A percentile compares a stretch with the other conserved stretches of the same genome.
Evolutionary conservation across 164 flowering plant genomes (phyloP).

Genomic region (Vitis riparia): DNA sequence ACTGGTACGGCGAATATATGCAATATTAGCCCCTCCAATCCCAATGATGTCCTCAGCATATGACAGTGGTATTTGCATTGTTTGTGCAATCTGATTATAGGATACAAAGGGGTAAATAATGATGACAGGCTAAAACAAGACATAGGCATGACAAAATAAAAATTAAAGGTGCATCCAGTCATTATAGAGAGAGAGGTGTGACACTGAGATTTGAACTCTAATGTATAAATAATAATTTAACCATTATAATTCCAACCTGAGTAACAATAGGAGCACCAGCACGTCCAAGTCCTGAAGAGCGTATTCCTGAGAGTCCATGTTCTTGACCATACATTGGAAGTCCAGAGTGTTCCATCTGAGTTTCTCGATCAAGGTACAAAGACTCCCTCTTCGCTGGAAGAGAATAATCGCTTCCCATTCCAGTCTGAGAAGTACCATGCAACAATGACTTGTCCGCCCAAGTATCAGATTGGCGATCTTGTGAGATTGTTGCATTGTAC

Average conservation of each 20-base stretch:
- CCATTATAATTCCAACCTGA: slow-evolving; percentile 48
- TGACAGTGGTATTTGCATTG: slow-evolving; percentile 90
- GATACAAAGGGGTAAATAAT: neutral
- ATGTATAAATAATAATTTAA: neutral
- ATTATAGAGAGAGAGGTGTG: neutral
- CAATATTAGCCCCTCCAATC: slow-evolving; percentile 82
- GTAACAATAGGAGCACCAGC: slow-evolving; percentile 72
- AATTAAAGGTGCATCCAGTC: neutral
- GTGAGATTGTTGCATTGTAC: slow-evolving; percentile 49
- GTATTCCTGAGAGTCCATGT: slow-evolving; percentile 46
- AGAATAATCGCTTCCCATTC: slow-evolving; percentile 48
- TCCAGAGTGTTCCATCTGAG: slow-evolving; percentile 57
- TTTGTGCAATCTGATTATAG: slow-evolving; percentile 61
- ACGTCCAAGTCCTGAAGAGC: slow-evolving; percentile 59
- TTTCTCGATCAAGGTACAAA: slow-evolving; percentile 59
- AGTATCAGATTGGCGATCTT: slow-evolving; percentile 53
- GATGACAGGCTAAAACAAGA: neutral
- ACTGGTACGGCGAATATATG: slow-evolving; percentile 78
- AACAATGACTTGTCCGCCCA: slow-evolving; percentile 51
- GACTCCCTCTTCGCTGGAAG: slow-evolving; percentile 56
- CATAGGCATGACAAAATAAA: neutral
- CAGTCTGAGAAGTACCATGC: slow-evolving; percentile 42
- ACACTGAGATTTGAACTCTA: neutral
- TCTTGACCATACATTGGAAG: slow-evolving; percentile 71
- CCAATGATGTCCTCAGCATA: slow-evolving; percentile 97